These are phyloP conservation scores for Podospora pseudocomata DNA, from an alignment of 495 filamentous ascomycete species.

Conservation along the genomic window DNA sequence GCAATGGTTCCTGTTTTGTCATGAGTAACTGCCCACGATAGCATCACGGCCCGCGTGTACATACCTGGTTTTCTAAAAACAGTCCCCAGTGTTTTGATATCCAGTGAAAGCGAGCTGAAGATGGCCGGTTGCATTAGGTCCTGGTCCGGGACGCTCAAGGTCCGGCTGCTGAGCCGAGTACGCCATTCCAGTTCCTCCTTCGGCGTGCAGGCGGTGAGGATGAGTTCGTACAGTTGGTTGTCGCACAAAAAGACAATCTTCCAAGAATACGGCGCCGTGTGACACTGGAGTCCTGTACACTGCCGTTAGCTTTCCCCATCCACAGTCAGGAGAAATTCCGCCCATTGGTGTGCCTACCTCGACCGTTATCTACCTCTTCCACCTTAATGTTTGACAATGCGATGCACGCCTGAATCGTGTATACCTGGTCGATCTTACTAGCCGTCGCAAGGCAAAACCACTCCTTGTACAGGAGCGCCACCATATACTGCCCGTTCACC, in stretches of 20 bases:
- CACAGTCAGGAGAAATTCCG: not conserved
- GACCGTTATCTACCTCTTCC: constrained; percentile 74
- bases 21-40: constrained; percentile 62
- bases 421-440: constrained; percentile 55
- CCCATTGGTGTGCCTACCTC: constrained; percentile 53
- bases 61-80: constrained; percentile 63
- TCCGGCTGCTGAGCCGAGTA: constrained; percentile 42
- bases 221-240: constrained; percentile 74
- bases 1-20: constrained; percentile 66
- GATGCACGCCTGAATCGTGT: constrained; percentile 73
- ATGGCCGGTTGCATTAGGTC: constrained; percentile 45
- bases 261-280: constrained; percentile 84
- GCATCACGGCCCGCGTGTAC: not conserved
- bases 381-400: constrained; percentile 65
- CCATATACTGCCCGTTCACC: constrained; percentile 75
- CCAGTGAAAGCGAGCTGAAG: constrained; percentile 60
- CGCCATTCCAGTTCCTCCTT: constrained; percentile 80
- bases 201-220: constrained; percentile 82
- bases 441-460: constrained; percentile 75
- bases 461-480: constrained; percentile 78
- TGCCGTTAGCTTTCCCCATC: constrained; percentile 13
- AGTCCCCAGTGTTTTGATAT: constrained; percentile 69
- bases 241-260: constrained; percentile 83
- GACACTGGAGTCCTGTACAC: constrained; percentile 70
- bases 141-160: constrained; percentile 37